phyloP scores from a whole-genome alignment of 2,329 filamentous ascomycete species.

The Berkeleyomyces rouxiae region DNA sequence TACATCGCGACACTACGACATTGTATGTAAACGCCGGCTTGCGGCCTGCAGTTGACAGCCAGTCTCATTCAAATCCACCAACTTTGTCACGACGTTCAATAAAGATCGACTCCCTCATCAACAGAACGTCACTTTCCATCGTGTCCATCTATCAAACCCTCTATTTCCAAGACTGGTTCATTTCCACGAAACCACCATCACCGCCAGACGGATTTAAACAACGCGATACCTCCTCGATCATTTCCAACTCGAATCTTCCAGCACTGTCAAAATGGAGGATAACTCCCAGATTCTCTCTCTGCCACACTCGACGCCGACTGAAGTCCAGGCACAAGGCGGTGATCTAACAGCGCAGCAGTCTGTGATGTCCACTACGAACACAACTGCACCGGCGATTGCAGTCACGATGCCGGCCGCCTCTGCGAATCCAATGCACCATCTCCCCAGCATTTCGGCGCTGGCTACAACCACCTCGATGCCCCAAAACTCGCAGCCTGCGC shows the following conservation, averaged over 20 bases:
- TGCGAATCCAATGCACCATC: slow-evolving; percentile 22
- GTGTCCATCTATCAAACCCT: no score
- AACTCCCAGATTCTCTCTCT: slow-evolving; percentile 24
- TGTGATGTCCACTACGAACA: slow-evolving; percentile 28
- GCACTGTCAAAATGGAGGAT: slow-evolving; percentile 29
- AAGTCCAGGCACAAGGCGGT: slow-evolving; percentile 15
- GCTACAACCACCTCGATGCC: slow-evolving; percentile 25
- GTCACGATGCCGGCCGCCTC: slow-evolving; percentile 18
- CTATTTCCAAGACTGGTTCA: no score
- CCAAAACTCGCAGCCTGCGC: slow-evolving; percentile 22
- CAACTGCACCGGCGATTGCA: slow-evolving; percentile 12
- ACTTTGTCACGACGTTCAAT: no score
- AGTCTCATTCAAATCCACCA: background rate
- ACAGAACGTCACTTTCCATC: no score
- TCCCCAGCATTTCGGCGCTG: slow-evolving; percentile 30
- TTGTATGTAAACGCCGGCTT: background rate
- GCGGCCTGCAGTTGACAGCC: background rate
- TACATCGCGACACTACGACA: background rate
- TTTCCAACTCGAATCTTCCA: background rate
- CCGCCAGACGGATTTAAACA: background rate
- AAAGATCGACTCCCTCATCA: no score
- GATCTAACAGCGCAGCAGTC: slow-evolving; percentile 35
- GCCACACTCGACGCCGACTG: slow-evolving; percentile 20
- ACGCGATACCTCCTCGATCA: no score
- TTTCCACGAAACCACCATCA: no score